Evolutionary conservation across 1,284 basidiomycete species (phyloP).

Genomic region (Malassezia globosa): DNA sequence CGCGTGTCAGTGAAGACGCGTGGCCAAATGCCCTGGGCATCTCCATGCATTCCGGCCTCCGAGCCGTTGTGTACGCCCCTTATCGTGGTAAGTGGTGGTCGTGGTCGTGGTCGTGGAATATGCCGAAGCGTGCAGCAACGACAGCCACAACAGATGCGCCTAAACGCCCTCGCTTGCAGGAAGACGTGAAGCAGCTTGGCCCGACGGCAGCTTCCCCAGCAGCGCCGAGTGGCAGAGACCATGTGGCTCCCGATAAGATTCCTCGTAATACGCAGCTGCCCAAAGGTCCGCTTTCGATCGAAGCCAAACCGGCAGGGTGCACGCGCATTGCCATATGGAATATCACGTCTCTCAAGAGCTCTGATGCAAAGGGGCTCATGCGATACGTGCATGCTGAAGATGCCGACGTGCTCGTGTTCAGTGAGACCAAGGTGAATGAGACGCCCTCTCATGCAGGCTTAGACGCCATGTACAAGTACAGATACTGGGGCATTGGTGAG

Average conservation of each 20-base stretch:
- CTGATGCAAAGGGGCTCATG: slow-evolving; percentile 37
- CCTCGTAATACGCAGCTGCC: slow-evolving; percentile 19
- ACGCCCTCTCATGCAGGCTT: slow-evolving; percentile 30
- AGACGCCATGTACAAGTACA: slow-evolving; percentile 31
- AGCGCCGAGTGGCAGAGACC: slow-evolving; percentile 11
- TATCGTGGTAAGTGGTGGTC: no score
- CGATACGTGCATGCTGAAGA: slow-evolving; percentile 41
- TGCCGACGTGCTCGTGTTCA: slow-evolving; percentile 38
- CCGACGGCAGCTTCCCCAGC: slow-evolving; percentile 7
- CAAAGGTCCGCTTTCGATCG: slow-evolving; percentile 1
- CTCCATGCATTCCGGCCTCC: no score
- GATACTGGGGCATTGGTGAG: slow-evolving; percentile 43
- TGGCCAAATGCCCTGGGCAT: no score
- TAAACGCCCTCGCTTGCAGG: neutral
- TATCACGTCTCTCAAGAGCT: slow-evolving; percentile 36
- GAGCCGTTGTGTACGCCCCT: no score
- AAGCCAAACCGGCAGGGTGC: slow-evolving; percentile 10
- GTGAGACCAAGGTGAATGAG: slow-evolving; percentile 42
- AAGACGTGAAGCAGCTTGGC: neutral
- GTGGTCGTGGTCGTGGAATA: no score
- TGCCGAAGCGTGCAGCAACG: slow-evolving; percentile 10
- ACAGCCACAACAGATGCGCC: neutral
- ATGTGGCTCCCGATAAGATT: slow-evolving; percentile 12
- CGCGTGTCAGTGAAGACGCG: no score
- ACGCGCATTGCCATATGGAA: slow-evolving; percentile 38